Conservation (phyloP, 805 yeast genomes). For the Myxozyma melibiosi region DNA sequence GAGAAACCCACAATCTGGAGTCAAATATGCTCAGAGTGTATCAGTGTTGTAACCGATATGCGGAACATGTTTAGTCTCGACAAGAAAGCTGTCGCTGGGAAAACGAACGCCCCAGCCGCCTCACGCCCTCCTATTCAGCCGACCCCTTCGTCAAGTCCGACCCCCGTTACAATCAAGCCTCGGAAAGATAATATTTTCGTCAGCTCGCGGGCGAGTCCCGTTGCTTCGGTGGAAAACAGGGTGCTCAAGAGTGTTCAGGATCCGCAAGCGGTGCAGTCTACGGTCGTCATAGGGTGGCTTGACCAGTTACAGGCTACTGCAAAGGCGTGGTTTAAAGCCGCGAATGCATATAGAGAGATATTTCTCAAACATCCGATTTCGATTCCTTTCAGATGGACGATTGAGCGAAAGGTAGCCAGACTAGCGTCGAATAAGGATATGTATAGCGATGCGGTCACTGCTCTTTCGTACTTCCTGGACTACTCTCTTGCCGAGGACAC, state of each 20-base stretch:
- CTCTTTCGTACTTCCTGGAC: conserved; percentile 40
- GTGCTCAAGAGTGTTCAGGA: conserved; percentile 36
- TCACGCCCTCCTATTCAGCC: neutral
- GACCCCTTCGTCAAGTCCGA: conserved; percentile 6
- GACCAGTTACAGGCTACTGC: conserved; percentile 6
- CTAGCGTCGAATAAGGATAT: conserved; percentile 38
- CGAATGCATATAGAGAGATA: conserved; percentile 1
- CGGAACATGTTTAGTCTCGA: conserved; percentile 8
- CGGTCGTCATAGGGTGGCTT: conserved; percentile 27
- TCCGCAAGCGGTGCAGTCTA: conserved; percentile 35
- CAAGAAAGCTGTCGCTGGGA: neutral
- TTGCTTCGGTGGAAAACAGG: conserved; percentile 17
- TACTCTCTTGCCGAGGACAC: conserved; percentile 44
- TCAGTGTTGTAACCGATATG: conserved; percentile 30
- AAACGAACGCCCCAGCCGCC: neutral
- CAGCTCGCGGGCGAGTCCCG: conserved; percentile 6
- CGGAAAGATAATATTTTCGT: conserved; percentile 27
- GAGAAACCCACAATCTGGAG: conserved; percentile 43
- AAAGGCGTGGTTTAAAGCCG: neutral
- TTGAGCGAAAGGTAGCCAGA: conserved; percentile 36
- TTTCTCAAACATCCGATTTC: conserved; percentile 39
- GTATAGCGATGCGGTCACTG: conserved; percentile 38
- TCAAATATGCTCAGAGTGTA: conserved; percentile 37
- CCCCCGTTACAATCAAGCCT: conserved; percentile 20
- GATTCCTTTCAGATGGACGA: conserved; percentile 41